These are phyloP conservation scores for Salicornia ramosissima DNA, from an alignment of 148 eudicot genomes.

Conservation along the genomic window DNA sequence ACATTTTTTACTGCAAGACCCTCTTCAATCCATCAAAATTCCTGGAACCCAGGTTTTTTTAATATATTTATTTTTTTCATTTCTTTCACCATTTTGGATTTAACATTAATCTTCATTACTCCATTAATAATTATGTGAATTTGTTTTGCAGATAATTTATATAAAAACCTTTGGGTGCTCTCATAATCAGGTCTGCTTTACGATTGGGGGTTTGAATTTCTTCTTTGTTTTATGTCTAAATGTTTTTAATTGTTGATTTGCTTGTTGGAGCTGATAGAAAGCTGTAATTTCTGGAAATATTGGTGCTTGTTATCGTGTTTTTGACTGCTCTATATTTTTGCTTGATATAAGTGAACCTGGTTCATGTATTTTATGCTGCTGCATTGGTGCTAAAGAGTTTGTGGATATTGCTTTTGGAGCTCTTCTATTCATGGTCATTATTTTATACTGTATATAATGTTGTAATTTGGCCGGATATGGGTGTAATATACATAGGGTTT, in stretches of 20 bases:
- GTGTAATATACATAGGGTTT: too few relatives aligned
- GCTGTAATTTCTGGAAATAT: not conserved
- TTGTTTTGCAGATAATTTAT: conserved; percentile 63
- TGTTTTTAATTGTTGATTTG: not conserved
- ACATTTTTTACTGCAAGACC: conserved; percentile 33
- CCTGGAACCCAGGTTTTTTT: conserved; percentile 86
- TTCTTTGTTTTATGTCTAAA: not conserved
- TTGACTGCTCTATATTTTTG: not conserved
- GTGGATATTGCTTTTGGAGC: not conserved
- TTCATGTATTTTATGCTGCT: too few relatives aligned
- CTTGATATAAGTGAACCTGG: not conserved
- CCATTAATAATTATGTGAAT: not conserved
- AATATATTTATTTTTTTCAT: not conserved
- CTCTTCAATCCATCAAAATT: conserved; percentile 53
- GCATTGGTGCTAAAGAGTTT: not conserved
- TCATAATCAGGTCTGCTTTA: conserved; percentile 68
- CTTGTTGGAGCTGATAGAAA: not conserved
- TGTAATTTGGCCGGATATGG: not conserved
- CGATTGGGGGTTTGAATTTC: not conserved
- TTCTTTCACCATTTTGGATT: not conserved
- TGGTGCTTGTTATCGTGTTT: not conserved
- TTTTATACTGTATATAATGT: not conserved
- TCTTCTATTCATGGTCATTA: not conserved
- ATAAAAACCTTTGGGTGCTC: conserved; percentile 96
- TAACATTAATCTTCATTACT: not conserved